A percentile compares a stretch with the other conserved stretches of the same genome.
Evolutionary conservation across 169 alveolate species (phyloP).

Genomic region (Cryptosporidium ryanae): DNA sequence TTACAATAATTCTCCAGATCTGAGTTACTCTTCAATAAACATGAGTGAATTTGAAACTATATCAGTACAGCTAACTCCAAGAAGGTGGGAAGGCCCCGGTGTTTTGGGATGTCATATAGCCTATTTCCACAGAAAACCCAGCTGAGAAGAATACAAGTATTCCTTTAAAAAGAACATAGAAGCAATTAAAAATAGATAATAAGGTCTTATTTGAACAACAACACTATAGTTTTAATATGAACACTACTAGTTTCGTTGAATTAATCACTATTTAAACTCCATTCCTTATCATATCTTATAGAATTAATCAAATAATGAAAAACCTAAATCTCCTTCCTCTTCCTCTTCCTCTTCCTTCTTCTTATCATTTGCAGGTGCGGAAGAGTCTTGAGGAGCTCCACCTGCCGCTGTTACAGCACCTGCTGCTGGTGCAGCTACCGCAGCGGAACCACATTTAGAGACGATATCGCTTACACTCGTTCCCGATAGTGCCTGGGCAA

Average conservation of each 20-base stretch:
- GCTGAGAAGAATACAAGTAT: not conserved
- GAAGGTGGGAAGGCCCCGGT: constrained; percentile 36
- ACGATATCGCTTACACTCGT: constrained; percentile 47
- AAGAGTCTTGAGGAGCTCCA: constrained; percentile 21
- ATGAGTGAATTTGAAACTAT: constrained; percentile 9
- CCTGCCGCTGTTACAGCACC: constrained; percentile 22
- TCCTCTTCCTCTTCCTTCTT: constrained; percentile 66
- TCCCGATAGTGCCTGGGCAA: constrained; percentile 69
- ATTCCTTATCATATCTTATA: not conserved
- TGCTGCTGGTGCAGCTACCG: constrained; percentile 64
- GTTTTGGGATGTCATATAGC: constrained; percentile 62
- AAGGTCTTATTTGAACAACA: constrained; percentile 61
- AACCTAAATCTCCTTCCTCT: constrained; percentile 75
- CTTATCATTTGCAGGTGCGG: constrained; percentile 25
- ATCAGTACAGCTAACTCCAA: constrained; percentile 1
- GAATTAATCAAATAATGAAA: constrained; percentile 70
- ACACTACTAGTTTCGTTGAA: constrained; percentile 34
- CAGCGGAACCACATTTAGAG: constrained; percentile 61
- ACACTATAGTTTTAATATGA: constrained; percentile 52
- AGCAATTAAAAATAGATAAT: constrained; percentile 1
- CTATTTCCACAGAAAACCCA: constrained; percentile 3
- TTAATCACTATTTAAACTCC: not conserved
- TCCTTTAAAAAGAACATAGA: not conserved
- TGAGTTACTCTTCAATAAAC: constrained; percentile 3
- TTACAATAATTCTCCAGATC: constrained; percentile 19